A percentile compares a stretch with the other conserved stretches of the same genome.
Evolutionary conservation across 2,329 filamentous ascomycete genomes (phyloP).

Genomic region (Microdochium trichocladiopsis): DNA sequence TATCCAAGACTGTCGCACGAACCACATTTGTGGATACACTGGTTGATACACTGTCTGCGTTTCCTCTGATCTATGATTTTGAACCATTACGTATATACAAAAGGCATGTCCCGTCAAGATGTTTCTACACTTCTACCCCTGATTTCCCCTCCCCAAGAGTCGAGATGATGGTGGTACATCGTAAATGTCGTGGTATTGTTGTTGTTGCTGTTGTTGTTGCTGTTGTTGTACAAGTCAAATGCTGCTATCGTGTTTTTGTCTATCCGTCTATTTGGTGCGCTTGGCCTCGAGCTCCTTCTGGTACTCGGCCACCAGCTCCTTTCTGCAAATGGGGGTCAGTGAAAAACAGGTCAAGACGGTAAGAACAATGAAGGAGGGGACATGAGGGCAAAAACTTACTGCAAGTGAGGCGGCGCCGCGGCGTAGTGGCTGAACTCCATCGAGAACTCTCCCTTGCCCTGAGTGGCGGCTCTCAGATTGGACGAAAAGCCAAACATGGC

Average conservation of each 20-base stretch:
- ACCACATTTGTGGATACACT: too few species aligned
- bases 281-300: constrained; percentile 51
- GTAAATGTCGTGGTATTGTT: neutral
- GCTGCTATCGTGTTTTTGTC: neutral
- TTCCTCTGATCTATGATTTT: constrained; percentile 5
- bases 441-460: constrained; percentile 96
- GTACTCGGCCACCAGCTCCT: constrained; percentile 52
- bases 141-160: neutral
- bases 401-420: constrained; percentile 77
- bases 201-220: neutral
- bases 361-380: too few species aligned
- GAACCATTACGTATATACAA: neutral
- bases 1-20: too few species aligned
- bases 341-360: too few species aligned
- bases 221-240: neutral
- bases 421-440: constrained; percentile 99
- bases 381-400: too few species aligned
- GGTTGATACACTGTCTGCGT: too few species aligned
- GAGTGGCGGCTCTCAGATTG: constrained; percentile 84
- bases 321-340: constrained; percentile 33
- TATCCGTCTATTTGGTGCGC: constrained; percentile 38
- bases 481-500: constrained; percentile 97
- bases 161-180: neutral
- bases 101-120: neutral
- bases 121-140: neutral